Base-by-base conservation (phyloP, 352 stramenopile genomes). In the Phytophthora litchii region DNA sequence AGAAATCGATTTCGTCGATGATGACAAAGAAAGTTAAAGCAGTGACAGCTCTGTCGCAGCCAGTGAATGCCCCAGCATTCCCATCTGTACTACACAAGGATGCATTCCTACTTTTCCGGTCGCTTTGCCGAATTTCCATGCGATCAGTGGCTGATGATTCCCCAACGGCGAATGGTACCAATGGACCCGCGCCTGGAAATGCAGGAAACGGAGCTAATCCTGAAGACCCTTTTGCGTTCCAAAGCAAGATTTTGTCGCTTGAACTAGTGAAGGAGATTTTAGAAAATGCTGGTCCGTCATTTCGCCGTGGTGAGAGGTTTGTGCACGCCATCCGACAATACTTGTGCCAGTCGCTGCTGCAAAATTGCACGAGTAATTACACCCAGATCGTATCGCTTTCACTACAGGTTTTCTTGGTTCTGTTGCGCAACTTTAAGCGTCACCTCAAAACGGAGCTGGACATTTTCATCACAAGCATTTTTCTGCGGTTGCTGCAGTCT, bases 401-500 rank as follows among this genome's bases (percentile, higher is more conserved):
- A 23, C 82, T 99, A 51, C 96, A 98, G 60, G 97, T 99, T 31
- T 99, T 99, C 69, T 74, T 99, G 11, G 72, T 97, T 40, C 76
- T 99, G 36, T 88, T 99, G 57, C 82, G 89, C 32, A 85, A 96
- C 38, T 97, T 97, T 55, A 97, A 97, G 72, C 83, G 77, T 0
- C 89, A 99, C 70, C 76, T 99, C 1, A 99, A 99, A 68, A 83
- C 90, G 20, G 97, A 99, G 74, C 96, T 99, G 61, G 96, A 99
- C 67, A 96, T 99, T 11, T 99, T 99, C 67, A 93, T 99, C 27
- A 96, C 95, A 3, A 98, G 97, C 48, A 98, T 99, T 56, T 99
- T 99, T 74, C 70, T 99, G 12, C 81, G 89, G 0, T 91, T 99
- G 32, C 64, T 99, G 13, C 94, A 99, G 59, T 98, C 91, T 8